phyloP scores from a whole-genome alignment of 2,329 filamentous ascomycete genomes.

The Trichoderma sp. region DNA sequence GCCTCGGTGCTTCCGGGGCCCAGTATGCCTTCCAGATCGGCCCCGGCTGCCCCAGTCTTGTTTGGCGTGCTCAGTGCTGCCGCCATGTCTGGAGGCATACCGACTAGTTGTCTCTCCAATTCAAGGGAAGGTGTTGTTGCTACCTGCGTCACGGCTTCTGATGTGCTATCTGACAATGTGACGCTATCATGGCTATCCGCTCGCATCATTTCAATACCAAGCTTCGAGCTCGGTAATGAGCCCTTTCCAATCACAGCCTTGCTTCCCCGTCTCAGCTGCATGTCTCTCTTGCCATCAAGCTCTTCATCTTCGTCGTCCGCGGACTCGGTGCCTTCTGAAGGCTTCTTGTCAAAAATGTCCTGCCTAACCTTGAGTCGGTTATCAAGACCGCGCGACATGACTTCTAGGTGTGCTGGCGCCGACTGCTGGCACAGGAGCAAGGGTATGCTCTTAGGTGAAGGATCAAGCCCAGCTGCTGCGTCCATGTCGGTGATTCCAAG shows the following conservation, averaged over 20 bases:
- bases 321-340: slow-evolving; percentile 73
- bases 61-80: slow-evolving; percentile 28
- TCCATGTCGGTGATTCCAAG: slow-evolving; percentile 73
- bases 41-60: slow-evolving; percentile 15
- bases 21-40: neutral
- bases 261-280: slow-evolving; percentile 48
- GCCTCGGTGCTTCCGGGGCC: slow-evolving; percentile 36
- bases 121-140: slow-evolving; percentile 49
- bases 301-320: slow-evolving; percentile 96
- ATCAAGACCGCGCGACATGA: slow-evolving; percentile 63
- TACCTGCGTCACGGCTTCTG: slow-evolving; percentile 52
- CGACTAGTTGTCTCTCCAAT: slow-evolving; percentile 32
- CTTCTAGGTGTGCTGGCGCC: slow-evolving; percentile 61
- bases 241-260: slow-evolving; percentile 44
- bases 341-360: slow-evolving; percentile 70
- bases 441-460: slow-evolving; percentile 45
- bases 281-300: slow-evolving; percentile 53
- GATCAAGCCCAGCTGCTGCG: slow-evolving; percentile 31
- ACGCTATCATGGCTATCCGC: slow-evolving; percentile 91
- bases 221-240: slow-evolving; percentile 73
- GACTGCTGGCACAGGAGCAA: slow-evolving; percentile 60
- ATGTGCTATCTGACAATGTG: slow-evolving; percentile 49
- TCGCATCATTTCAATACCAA: slow-evolving; percentile 96
- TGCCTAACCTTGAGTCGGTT: slow-evolving; percentile 68
- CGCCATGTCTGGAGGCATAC: slow-evolving; percentile 18